Evolutionary conservation across 805 yeast genomes (phyloP).

Genomic region (Yarrowia sp.): DNA sequence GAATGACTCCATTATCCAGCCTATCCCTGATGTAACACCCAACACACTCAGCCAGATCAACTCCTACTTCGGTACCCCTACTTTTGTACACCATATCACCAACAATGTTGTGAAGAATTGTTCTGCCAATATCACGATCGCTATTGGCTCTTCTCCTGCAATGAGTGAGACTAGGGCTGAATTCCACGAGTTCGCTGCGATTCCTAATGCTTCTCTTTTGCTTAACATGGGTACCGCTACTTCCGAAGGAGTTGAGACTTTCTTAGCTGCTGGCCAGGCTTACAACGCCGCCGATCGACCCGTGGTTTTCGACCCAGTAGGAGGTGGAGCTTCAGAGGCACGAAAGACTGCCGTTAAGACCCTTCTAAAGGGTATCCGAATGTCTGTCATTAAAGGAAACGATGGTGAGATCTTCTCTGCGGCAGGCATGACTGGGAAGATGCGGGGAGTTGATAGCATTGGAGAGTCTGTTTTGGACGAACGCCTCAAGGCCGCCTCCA

Average conservation of each 20-base stretch:
- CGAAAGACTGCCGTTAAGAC: constrained; percentile 49
- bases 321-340: constrained; percentile 72
- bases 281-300: constrained; percentile 59
- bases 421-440: constrained; percentile 49
- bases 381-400: constrained; percentile 74
- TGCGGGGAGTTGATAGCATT: constrained; percentile 72
- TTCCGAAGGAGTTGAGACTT: constrained; percentile 43
- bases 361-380: constrained; percentile 54
- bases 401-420: constrained; percentile 68
- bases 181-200: constrained; percentile 58
- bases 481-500: constrained; percentile 43
- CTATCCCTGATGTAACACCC: neutral
- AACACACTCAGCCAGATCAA: neutral
- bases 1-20: constrained; percentile 25
- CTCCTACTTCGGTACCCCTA: constrained; percentile 27
- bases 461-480: constrained; percentile 32
- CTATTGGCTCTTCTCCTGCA: constrained; percentile 81
- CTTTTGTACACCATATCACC: constrained; percentile 78
- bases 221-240: constrained; percentile 73
- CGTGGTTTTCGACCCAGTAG: constrained; percentile 88
- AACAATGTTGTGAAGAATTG: constrained; percentile 84
- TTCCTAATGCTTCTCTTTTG: constrained; percentile 55
- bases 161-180: constrained; percentile 77
- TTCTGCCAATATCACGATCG: constrained; percentile 81
- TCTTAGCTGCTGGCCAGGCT: constrained; percentile 50